Evolutionary conservation across 768 basidiomycete genomes (phyloP).

Genomic region (Candolleomyces efflorescens): DNA sequence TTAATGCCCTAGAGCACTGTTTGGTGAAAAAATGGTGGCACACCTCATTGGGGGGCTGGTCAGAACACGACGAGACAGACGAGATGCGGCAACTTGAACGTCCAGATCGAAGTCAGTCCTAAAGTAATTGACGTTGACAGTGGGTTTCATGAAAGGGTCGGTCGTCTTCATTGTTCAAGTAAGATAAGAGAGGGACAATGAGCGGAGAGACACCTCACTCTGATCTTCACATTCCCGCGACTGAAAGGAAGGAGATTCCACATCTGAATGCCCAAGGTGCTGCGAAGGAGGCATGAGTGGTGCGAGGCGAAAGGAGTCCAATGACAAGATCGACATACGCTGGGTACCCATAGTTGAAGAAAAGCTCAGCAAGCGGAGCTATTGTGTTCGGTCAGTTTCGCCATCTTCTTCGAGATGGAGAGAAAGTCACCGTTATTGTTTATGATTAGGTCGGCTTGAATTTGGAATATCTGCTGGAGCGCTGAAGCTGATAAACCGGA

Average conservation of each 20-base stretch:
- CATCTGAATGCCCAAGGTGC: constrained; percentile 42
- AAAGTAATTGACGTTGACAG: constrained; percentile 50
- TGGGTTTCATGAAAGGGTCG: constrained; percentile 44
- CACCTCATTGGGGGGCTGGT: constrained; percentile 38
- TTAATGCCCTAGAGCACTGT: background rate
- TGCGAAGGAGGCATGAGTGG: constrained; percentile 12
- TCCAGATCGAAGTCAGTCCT: constrained; percentile 42
- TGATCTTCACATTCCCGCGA: constrained; percentile 46
- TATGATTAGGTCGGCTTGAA: constrained; percentile 45
- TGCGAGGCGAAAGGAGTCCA: background rate
- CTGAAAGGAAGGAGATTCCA: constrained; percentile 57
- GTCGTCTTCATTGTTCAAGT: constrained; percentile 29
- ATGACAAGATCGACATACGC: constrained; percentile 25
- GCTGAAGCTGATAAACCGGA: constrained; percentile 37
- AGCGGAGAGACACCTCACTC: constrained; percentile 19
- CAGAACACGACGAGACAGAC: constrained; percentile 39
- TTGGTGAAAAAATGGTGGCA: background rate
- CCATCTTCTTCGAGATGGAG: background rate
- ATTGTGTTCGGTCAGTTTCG: background rate
- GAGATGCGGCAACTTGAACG: constrained; percentile 45
- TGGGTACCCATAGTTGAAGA: constrained; percentile 43
- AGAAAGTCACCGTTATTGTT: constrained; percentile 36
- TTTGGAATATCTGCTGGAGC: constrained; percentile 36
- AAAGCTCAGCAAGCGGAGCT: constrained; percentile 47
- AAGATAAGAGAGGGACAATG: background rate